Evolutionary conservation across 2,329 filamentous ascomycete genomes (phyloP).

Genomic region (Aspergillus japonicus): DNA sequence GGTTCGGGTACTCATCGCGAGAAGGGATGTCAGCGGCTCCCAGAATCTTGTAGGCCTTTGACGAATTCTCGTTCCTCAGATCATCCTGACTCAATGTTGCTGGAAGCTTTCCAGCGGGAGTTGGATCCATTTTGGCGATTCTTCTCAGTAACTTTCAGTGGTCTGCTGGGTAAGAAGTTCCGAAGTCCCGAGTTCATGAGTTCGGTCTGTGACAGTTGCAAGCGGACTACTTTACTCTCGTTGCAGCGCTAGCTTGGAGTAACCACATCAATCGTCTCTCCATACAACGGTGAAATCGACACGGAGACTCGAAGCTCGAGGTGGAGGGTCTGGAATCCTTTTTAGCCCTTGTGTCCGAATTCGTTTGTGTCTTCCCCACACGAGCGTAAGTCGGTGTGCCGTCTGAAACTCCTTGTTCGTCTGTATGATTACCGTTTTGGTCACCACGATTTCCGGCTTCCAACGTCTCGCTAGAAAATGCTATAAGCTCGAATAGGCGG

Average conservation of each 20-base stretch:
- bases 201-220: neutral
- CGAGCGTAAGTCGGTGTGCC: constrained; percentile 11
- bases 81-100: constrained; percentile 19
- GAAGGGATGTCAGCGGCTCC: constrained; percentile 30
- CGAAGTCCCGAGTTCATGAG: neutral
- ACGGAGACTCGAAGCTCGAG: neutral
- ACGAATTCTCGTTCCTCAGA: constrained; percentile 20
- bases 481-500: neutral
- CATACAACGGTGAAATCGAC: neutral
- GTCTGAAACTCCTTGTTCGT: neutral
- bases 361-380: constrained; percentile 16
- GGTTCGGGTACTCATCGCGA: constrained; percentile 21
- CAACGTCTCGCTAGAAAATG: neutral
- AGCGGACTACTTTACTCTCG: neutral
- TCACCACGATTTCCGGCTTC: neutral
- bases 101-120: constrained; percentile 9
- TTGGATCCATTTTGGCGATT: constrained; percentile 20
- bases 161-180: constrained; percentile 14
- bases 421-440: constrained; percentile 1
- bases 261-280: neutral
- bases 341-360: constrained; percentile 3
- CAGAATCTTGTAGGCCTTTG: constrained; percentile 35
- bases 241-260: neutral
- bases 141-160: constrained; percentile 17
- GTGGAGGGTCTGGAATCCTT: neutral